Evolutionary conservation across 169 alveolate genomes (phyloP).

Genomic region (Eimeria praecox): DNA sequence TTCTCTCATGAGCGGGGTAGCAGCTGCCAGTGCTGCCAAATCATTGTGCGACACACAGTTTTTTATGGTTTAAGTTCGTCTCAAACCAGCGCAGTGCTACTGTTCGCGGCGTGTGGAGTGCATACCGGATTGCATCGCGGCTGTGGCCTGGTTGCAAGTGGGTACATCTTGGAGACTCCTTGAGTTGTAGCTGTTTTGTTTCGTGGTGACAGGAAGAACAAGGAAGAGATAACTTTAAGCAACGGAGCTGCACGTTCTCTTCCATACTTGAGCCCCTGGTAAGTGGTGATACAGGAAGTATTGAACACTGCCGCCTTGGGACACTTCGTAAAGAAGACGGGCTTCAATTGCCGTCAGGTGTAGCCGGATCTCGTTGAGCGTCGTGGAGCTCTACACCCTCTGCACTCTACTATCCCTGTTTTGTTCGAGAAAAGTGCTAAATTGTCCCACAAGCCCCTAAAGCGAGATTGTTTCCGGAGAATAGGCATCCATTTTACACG

Average conservation of each 20-base stretch:
- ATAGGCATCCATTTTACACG: not conserved
- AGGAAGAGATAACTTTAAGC: conserved; percentile 33
- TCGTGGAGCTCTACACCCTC: not conserved
- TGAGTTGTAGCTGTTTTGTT: not conserved
- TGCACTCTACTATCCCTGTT: not conserved
- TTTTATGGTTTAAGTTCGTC: not conserved
- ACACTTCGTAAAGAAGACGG: not conserved
- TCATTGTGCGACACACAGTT: not conserved
- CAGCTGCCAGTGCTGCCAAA: not conserved
- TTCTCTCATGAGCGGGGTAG: not conserved
- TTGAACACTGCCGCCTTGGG: not conserved
- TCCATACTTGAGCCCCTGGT: conserved; percentile 57
- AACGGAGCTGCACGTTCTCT: conserved; percentile 61
- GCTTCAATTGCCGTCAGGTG: not conserved
- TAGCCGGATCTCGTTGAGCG: not conserved
- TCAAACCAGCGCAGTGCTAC: not conserved
- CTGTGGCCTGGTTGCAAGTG: not conserved
- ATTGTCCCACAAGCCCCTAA: not conserved
- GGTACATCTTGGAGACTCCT: not conserved
- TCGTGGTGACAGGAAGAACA: conserved; percentile 44
- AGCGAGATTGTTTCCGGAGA: not conserved
- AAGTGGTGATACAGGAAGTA: not conserved
- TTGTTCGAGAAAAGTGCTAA: not conserved
- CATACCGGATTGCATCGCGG: not conserved
- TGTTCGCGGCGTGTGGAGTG: not conserved